Conservation (phyloP, 2,329 filamentous ascomycete genomes). For the Microsporum audouinii region DNA sequence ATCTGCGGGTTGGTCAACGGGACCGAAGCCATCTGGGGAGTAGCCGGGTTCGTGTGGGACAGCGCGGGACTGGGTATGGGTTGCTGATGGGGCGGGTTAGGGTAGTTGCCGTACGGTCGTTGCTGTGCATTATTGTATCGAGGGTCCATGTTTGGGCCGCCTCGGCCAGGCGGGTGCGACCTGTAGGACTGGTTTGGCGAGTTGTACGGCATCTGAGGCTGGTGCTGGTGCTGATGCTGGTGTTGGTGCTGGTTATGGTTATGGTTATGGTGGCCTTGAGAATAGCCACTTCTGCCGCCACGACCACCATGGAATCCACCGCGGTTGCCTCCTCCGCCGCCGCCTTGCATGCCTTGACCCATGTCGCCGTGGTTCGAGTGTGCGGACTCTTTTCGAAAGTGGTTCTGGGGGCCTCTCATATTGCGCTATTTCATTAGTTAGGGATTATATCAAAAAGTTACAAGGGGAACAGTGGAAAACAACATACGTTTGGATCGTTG, state of each 20-base stretch:
- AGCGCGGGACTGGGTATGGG: slow-evolving; percentile 54
- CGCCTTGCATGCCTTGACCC: slow-evolving; percentile 44
- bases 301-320: slow-evolving; percentile 46
- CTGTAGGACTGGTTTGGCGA: slow-evolving; percentile 46
- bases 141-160: slow-evolving; percentile 41
- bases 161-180: slow-evolving; percentile 39
- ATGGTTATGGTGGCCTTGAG: slow-evolving; percentile 24
- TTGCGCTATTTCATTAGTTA: slow-evolving; percentile 6
- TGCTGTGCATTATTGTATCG: slow-evolving; percentile 38
- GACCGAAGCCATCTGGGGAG: slow-evolving; percentile 60
- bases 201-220: slow-evolving; percentile 39
- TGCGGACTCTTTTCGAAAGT: slow-evolving; percentile 75
- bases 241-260: slow-evolving; percentile 20
- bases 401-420: slow-evolving; percentile 46
- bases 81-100: slow-evolving; percentile 54
- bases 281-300: slow-evolving; percentile 33
- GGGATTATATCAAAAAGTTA: too few species aligned
- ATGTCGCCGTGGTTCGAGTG: slow-evolving; percentile 70
- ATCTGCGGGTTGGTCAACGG: slow-evolving; percentile 55
- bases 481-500: slow-evolving; percentile 57
- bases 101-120: slow-evolving; percentile 37
- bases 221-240: slow-evolving; percentile 38
- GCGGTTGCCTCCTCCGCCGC: slow-evolving; percentile 35
- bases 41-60: slow-evolving; percentile 53
- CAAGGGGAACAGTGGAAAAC: not conserved